Evolutionary conservation across 805 yeast genomes (phyloP).

Genomic region (Kockiozyma suomiensis): DNA sequence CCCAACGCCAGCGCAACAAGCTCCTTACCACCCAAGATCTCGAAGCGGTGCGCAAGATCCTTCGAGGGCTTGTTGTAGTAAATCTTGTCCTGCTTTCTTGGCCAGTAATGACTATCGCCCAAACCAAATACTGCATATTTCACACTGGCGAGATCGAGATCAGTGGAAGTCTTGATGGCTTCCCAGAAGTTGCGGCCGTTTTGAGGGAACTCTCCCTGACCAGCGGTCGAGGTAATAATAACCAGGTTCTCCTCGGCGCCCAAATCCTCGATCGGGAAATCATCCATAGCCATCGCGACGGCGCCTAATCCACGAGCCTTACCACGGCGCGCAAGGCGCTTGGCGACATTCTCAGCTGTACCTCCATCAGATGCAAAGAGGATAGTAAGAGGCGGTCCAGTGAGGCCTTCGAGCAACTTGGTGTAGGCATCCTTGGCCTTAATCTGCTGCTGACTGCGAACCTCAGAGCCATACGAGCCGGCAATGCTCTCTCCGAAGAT

Average conservation of each 20-base stretch:
- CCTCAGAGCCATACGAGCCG: slow-evolving; percentile 61
- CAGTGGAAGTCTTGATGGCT: slow-evolving; percentile 59
- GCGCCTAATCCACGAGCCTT: slow-evolving; percentile 76
- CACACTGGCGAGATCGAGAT: slow-evolving; percentile 62
- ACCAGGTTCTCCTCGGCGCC: slow-evolving; percentile 70
- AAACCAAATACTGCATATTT: slow-evolving; percentile 70
- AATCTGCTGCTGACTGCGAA: slow-evolving; percentile 59
- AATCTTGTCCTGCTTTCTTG: slow-evolving; percentile 91
- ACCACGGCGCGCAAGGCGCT: slow-evolving; percentile 76
- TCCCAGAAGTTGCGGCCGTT: slow-evolving; percentile 82
- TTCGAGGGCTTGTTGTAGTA: slow-evolving; percentile 89
- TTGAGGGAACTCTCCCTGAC: slow-evolving; percentile 86
- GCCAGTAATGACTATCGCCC: slow-evolving; percentile 92
- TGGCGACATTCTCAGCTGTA: slow-evolving; percentile 79
- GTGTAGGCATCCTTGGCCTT: slow-evolving; percentile 78
- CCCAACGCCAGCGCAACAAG: slow-evolving; percentile 82
- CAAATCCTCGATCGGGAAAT: slow-evolving; percentile 69
- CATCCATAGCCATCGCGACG: slow-evolving; percentile 69
- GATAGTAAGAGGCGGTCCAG: slow-evolving; percentile 88
- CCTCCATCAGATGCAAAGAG: slow-evolving; percentile 94
- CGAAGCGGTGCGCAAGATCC: slow-evolving; percentile 68
- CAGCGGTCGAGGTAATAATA: slow-evolving; percentile 73
- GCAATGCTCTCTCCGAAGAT: slow-evolving; percentile 72
- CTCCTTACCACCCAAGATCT: slow-evolving; percentile 70
- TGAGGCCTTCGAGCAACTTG: slow-evolving; percentile 76